Conservation (phyloP, 257 asterid species). For the Fraxinus excelsior region DNA sequence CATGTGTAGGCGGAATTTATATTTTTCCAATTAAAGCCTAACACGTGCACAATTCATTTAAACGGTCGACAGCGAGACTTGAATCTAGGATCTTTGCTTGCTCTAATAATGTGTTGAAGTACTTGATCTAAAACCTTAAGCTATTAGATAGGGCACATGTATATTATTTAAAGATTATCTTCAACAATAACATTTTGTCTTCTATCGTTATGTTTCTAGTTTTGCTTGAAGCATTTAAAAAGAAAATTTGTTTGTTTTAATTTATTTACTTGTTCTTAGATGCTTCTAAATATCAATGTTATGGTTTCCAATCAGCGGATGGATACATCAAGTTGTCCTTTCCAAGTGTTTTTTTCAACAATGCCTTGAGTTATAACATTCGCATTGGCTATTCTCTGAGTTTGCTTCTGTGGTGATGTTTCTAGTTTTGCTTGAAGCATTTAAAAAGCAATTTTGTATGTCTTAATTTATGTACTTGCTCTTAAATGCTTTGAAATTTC, state of each 20-base stretch:
- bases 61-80: too few relatives aligned
- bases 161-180: too few relatives aligned
- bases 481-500: not conserved
- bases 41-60: too few relatives aligned
- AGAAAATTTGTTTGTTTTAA: not conserved
- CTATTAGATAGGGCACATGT: too few relatives aligned
- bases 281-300: not conserved
- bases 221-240: not conserved
- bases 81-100: too few relatives aligned
- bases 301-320: not conserved
- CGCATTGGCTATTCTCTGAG: not conserved
- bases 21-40: too few relatives aligned
- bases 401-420: not conserved
- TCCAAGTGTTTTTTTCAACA: slow-evolving; percentile 3
- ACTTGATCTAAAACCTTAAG: too few relatives aligned
- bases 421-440: slow-evolving; percentile 2
- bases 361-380: not conserved
- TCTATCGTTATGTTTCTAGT: not conserved
- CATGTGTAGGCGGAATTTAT: too few relatives aligned
- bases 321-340: not conserved
- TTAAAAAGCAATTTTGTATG: not conserved
- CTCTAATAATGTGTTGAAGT: too few relatives aligned
- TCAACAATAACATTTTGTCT: not conserved
- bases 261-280: slow-evolving; percentile 1
- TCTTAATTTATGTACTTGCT: not conserved